These are phyloP conservation scores for Lactarius hatsudake DNA, from an alignment of 768 basidiomycete genomes.

Conservation along the genomic window DNA sequence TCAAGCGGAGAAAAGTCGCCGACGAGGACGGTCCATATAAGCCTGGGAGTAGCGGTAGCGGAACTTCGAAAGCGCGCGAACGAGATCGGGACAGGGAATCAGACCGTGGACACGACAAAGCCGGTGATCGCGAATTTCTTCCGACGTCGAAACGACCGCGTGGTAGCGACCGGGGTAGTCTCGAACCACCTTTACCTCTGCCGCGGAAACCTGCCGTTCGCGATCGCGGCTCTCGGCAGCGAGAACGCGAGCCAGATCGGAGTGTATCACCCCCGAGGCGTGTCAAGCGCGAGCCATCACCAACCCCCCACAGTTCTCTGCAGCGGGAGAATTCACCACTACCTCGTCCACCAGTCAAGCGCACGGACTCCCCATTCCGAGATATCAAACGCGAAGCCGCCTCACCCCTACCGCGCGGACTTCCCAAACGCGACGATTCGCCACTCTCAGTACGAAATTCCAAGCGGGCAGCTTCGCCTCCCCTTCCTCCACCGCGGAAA, in stretches of 20 bases:
- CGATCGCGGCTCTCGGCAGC: slow-evolving; percentile 23
- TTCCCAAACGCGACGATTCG: slow-evolving; percentile 15
- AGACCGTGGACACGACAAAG: slow-evolving; percentile 22
- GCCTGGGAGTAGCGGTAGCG: slow-evolving; percentile 17
- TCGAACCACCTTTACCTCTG: not conserved
- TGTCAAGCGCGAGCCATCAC: slow-evolving; percentile 29
- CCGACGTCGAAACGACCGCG: slow-evolving; percentile 43
- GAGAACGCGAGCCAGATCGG: slow-evolving; percentile 19
- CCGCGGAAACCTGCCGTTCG: slow-evolving; percentile 10
- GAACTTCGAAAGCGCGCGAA: slow-evolving; percentile 24
- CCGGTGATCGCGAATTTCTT: slow-evolving; percentile 17
- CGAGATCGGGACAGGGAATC: slow-evolving; percentile 25
- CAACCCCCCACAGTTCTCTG: slow-evolving; percentile 23
- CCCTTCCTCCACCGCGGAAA: slow-evolving; percentile 25
- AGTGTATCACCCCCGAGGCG: slow-evolving; percentile 14
- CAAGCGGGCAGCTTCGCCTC: slow-evolving; percentile 36
- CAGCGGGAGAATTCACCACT: slow-evolving; percentile 22
- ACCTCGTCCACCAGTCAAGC: slow-evolving; percentile 17
- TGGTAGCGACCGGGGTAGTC: slow-evolving; percentile 36
- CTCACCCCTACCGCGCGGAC: slow-evolving; percentile 24
- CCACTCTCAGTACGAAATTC: slow-evolving; percentile 32
- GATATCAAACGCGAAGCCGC: slow-evolving; percentile 18
- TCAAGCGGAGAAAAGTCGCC: slow-evolving; percentile 25
- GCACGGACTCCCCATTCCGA: slow-evolving; percentile 10
- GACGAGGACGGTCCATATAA: slow-evolving; percentile 26